Evolutionary conservation across 306 rosid genomes (phyloP).

Genomic region (Vigna trinervia): DNA sequence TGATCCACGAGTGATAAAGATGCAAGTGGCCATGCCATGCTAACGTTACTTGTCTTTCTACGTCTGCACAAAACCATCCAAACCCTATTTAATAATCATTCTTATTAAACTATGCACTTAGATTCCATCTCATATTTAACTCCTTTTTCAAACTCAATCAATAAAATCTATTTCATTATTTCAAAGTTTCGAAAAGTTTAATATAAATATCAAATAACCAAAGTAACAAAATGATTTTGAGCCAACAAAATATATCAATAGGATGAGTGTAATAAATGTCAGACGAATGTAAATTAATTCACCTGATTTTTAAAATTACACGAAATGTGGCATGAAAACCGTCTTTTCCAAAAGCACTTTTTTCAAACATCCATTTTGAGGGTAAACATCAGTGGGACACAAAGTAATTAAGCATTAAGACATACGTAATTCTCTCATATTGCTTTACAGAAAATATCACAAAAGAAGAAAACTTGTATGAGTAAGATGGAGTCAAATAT

Average conservation of each 20-base stretch:
- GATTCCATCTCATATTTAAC: conserved; percentile 27
- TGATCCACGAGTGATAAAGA: conserved; percentile 30
- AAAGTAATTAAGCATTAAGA: conserved; percentile 13
- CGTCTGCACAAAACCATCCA: conserved; percentile 27
- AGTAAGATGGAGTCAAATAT: no score
- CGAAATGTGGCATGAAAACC: no score
- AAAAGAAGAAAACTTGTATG: not conserved
- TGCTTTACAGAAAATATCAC: not conserved
- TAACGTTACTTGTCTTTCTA: conserved; percentile 13
- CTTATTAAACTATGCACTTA: conserved; percentile 8
- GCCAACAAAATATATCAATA: no score
- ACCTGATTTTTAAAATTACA: no score
- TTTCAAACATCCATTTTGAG: not conserved
- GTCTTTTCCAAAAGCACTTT: not conserved
- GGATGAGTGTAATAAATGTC: no score
- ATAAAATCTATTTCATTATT: no score
- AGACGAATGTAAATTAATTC: no score
- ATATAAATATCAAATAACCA: no score
- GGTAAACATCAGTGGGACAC: not conserved
- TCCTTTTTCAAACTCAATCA: not conserved
- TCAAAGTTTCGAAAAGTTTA: no score
- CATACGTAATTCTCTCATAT: conserved; percentile 2
- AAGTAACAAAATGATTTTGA: no score
- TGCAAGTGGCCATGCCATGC: conserved; percentile 41
- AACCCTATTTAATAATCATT: conserved; percentile 10